Conservation (phyloP, 176 grass and related monocot genomes). For the barley (Hordeum vulgare) region MorexV3_pseudomolecules_assembly NC_058519.1:129471961-129472460, state of each 20-base stretch:
- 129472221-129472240: no score
- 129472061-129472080: neutral
- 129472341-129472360: neutral
- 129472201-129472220: no score
- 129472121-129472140: neutral
- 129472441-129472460: neutral
- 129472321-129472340: neutral
- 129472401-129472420: neutral
- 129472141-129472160: neutral
- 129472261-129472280: neutral
- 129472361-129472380: neutral
- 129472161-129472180: neutral
- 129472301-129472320: neutral
- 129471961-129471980: neutral
- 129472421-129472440: constrained; percentile 3
- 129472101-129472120: neutral
- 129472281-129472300: neutral
- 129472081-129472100: neutral
- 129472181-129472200: no score
- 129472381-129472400: neutral
- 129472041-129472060: neutral
- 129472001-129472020: neutral
- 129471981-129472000: neutral
- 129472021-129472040: neutral
- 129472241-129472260: no score